Base-by-base conservation (phyloP, 148 eudicot species). In the Tetragonia tetragonoides region DNA sequence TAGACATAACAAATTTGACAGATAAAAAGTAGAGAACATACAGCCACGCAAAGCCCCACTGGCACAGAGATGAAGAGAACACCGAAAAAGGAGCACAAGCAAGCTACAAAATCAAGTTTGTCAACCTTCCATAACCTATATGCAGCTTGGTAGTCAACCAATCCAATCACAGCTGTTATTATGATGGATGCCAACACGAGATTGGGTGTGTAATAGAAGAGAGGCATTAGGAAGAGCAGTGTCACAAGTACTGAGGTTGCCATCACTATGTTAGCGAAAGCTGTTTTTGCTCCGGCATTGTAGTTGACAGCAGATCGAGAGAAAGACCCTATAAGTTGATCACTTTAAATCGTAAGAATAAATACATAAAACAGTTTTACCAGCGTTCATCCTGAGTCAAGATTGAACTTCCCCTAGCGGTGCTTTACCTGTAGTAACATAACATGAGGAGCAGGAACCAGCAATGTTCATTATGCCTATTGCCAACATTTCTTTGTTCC, bases 401-500 rank as follows among this genome's bases (percentile, higher is more conserved):
- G 34, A 28, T 28, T 28, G 34, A 28, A 28, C 34, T 28, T 28
- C 34, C 34, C 34, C 34, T 28, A 28, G 34, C 24, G 49, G 2
- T 68, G 0, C 9, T 37, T 67, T 81, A 95, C 98, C 99, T 66
- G 99, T 89, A 18, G 97, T 89, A 51, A 95, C 90, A 63, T 87
- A 95, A 84, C 99, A 95, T 5, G 99, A 95, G 67, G 92, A 87
- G 78, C 94, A 91, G 74, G 95, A 93, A 64, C 99, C 99, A 61
- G 85, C 95, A 72, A 95, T 88, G 83, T 95, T 95, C 99, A 93
- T 91, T 0, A 90, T 68, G 28, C 99, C 99, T 49, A 95, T 89
- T 18, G 97, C 99, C 85, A 91, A 88, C 99, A 95, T 93, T 86
- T 95, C 97, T 84, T 95, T 91, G 93, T 95, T 95, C 10, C 99